Base-by-base conservation (phyloP, 2,329 filamentous ascomycete species). In the Fusarium setosum region DNA sequence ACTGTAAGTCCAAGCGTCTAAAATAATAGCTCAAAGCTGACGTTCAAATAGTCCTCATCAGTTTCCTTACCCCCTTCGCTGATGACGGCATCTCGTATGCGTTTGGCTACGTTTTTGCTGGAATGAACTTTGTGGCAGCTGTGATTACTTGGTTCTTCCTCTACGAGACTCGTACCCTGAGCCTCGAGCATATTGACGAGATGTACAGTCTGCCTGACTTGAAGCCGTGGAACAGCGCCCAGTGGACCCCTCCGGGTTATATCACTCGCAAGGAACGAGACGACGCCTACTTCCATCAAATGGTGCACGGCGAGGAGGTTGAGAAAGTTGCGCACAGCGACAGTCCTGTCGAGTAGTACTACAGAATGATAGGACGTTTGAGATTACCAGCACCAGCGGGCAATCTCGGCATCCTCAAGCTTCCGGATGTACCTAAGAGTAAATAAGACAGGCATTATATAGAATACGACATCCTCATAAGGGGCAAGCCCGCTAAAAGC, bases 51-150 rank as follows among this genome's bases (percentile, higher is more conserved):
- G 82, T 90, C 80, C 75, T 91, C 67, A 82, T 91, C 70, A 83
- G 84, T 0, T 90, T 91, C 75, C 88, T 90, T 73, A 90, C 88
- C 0, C 88, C 89, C 0, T 86, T 90, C 68, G 91, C 91, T 57
- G 84, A 82, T 3, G 76, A 79, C 1, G 82, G 82, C 3, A 90
- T 91, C 59, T 84, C 85, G 38, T 91, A 87, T 75, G 79, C 80
- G 0, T 90, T 87, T 68, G 88, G 88, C 9, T 90, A 89, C 66
- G 84, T 91, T 35, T 90, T 91, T 71, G 86, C 86, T 0, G 86
- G 80, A 3, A 88, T 86, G 73, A 87, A 88, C 69, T 79, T 90
- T 48, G 76, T 82, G 3, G 88, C 83, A 4, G 82, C 86, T 2
- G 69, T 86, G 1, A 75, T 90, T 12, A 86, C 90, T 20, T 92